These are phyloP conservation scores for Rhizoclosmatium globosum DNA, from an alignment of 192 early-diverging fungal species.

Conservation along the genomic window DNA sequence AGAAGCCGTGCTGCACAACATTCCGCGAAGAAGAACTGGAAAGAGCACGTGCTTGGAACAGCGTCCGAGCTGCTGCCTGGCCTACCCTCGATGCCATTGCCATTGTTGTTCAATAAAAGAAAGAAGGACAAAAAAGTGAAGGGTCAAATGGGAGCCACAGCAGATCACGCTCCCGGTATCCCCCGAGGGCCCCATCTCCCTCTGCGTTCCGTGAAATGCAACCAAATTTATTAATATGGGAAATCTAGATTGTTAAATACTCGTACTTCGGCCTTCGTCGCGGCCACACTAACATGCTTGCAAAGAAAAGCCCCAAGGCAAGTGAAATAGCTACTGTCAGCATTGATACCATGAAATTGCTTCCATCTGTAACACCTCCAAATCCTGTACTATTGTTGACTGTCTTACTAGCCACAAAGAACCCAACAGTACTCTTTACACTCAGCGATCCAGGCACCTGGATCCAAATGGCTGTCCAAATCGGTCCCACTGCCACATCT, in stretches of 20 bases:
- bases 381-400: neutral
- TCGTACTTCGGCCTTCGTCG: slow-evolving; percentile 27
- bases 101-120: too few species aligned
- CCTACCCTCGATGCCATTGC: too few species aligned
- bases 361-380: slow-evolving; percentile 32
- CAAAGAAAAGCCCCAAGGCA: slow-evolving; percentile 47
- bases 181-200: too few species aligned
- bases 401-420: slow-evolving; percentile 49
- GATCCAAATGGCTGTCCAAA: slow-evolving; percentile 81
- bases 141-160: too few species aligned
- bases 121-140: too few species aligned
- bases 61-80: too few species aligned
- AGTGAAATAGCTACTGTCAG: slow-evolving; percentile 51
- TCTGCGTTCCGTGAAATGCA: too few species aligned
- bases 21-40: neutral
- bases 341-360: slow-evolving; percentile 54
- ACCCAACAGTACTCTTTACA: slow-evolving; percentile 65
- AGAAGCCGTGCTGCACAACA: neutral
- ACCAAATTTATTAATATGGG: neutral
- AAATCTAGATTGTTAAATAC: neutral
- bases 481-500: slow-evolving; percentile 78
- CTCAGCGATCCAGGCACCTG: slow-evolving; percentile 85
- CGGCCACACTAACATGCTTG: slow-evolving; percentile 49
- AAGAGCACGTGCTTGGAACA: neutral
- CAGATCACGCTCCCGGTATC: too few species aligned